Evolutionary conservation across 2,329 filamentous ascomycete genomes (phyloP).

Genomic region (Ophiostoma pallidulum): DNA sequence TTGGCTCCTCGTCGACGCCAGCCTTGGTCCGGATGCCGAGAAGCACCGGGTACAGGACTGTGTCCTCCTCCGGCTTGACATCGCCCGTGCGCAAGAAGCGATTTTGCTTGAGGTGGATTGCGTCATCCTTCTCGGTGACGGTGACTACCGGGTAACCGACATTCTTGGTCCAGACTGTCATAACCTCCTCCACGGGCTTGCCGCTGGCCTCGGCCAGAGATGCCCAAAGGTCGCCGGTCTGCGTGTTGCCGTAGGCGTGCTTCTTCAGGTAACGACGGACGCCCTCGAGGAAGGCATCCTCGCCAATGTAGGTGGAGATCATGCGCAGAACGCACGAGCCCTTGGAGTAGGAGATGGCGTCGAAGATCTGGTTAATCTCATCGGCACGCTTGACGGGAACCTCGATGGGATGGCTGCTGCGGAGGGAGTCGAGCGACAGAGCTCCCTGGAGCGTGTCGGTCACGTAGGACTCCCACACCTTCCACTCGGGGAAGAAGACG

Average conservation of each 20-base stretch:
- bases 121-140: constrained; percentile 65
- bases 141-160: constrained; percentile 87
- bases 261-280: constrained; percentile 87
- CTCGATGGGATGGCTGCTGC: constrained; percentile 94
- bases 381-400: constrained; percentile 91
- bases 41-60: constrained; percentile 82
- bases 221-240: constrained; percentile 84
- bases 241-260: constrained; percentile 92
- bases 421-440: constrained; percentile 75
- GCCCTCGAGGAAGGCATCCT: constrained; percentile 87
- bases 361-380: constrained; percentile 97
- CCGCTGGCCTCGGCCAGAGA: constrained; percentile 81
- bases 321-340: constrained; percentile 92
- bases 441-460: constrained; percentile 86
- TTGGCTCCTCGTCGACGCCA: constrained; percentile 69
- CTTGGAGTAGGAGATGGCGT: constrained; percentile 95
- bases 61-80: constrained; percentile 85
- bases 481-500: constrained; percentile 94
- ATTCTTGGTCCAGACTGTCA: constrained; percentile 96
- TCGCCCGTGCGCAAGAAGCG: constrained; percentile 88
- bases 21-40: constrained; percentile 74
- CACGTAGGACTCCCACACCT: constrained; percentile 93
- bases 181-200: constrained; percentile 81
- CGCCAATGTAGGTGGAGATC: constrained; percentile 91
- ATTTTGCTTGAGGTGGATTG: constrained; percentile 86